phyloP scores from a whole-genome alignment of 1,139 yeast genomes.

The Suhomyces guaymorum region DNA sequence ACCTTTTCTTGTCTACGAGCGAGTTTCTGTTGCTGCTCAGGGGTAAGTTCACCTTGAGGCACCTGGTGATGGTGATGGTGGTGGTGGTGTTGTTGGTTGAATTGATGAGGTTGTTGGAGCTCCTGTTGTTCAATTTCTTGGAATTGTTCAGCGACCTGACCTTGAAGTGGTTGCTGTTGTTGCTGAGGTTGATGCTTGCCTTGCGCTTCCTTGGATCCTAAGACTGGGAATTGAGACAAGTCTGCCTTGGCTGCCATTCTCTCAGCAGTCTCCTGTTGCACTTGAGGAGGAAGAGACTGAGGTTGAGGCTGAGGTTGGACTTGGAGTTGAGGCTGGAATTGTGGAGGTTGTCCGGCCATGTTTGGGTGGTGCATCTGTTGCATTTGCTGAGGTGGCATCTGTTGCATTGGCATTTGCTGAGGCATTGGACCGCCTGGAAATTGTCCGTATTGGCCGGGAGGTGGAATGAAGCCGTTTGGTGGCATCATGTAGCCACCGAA shows the following conservation, averaged over 20 bases:
- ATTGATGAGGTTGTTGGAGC: slow-evolving; percentile 10
- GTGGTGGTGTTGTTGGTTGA: slow-evolving; percentile 12
- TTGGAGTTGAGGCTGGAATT: slow-evolving; percentile 7
- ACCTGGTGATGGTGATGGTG: slow-evolving; percentile 16
- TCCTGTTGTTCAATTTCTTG: slow-evolving; percentile 4
- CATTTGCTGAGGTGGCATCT: slow-evolving; percentile 19
- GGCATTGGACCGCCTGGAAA: slow-evolving; percentile 27
- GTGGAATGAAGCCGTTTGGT: slow-evolving; percentile 40
- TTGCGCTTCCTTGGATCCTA: slow-evolving; percentile 44
- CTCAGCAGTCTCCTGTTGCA: not conserved
- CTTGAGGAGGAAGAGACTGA: slow-evolving; percentile 19
- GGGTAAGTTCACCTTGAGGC: slow-evolving; percentile 36
- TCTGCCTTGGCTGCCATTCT: slow-evolving; percentile 28
- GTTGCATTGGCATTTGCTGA: slow-evolving; percentile 28
- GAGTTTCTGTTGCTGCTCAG: slow-evolving; percentile 54
- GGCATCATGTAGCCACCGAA: slow-evolving; percentile 46
- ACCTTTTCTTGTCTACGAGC: slow-evolving; percentile 78
- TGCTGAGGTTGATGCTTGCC: slow-evolving; percentile 13
- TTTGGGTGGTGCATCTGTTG: slow-evolving; percentile 20
- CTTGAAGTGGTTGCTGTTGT: no score
- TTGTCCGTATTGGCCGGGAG: slow-evolving; percentile 41
- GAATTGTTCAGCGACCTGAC: no score
- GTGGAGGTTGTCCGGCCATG: slow-evolving; percentile 12
- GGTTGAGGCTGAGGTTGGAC: slow-evolving; percentile 5
- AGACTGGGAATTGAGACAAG: slow-evolving; percentile 51